Evolutionary conservation across 2,329 filamentous ascomycete genomes (phyloP).

Genomic region (Xylaria sp.): DNA sequence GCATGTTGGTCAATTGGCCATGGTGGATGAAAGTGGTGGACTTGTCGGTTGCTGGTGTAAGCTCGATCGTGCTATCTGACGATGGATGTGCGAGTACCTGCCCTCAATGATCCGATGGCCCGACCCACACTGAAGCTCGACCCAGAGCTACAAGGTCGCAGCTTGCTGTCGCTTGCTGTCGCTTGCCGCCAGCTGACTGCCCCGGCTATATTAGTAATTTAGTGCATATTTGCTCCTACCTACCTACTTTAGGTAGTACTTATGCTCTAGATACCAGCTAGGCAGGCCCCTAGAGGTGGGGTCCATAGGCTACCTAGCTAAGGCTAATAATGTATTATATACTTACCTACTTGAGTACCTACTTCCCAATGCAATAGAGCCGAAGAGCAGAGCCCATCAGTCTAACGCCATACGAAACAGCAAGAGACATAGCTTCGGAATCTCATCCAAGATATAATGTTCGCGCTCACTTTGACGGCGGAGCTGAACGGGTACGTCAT

Average conservation of each 20-base stretch:
- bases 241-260: no score
- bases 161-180: no score
- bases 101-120: constrained; percentile 2
- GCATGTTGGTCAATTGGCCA: constrained; percentile 25
- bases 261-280: no score
- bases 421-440: background rate
- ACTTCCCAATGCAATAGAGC: background rate
- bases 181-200: background rate
- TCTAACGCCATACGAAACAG: no score
- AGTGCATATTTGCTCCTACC: no score
- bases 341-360: no score
- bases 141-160: no score
- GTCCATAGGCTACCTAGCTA: no score
- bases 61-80: background rate
- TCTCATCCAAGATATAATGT: constrained; percentile 55
- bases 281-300: no score
- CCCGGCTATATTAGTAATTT: background rate
- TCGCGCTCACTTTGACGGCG: constrained; percentile 68
- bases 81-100: background rate
- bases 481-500: constrained; percentile 68
- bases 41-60: background rate
- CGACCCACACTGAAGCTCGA: background rate
- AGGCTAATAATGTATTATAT: no score
- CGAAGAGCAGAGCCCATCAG: no score
- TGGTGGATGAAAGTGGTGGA: background rate